A percentile compares a stretch with the other conserved stretches of the same genome.
Evolutionary conservation across 78 protist genomes (phyloP).

Genomic region (Guillardia theta): DNA sequence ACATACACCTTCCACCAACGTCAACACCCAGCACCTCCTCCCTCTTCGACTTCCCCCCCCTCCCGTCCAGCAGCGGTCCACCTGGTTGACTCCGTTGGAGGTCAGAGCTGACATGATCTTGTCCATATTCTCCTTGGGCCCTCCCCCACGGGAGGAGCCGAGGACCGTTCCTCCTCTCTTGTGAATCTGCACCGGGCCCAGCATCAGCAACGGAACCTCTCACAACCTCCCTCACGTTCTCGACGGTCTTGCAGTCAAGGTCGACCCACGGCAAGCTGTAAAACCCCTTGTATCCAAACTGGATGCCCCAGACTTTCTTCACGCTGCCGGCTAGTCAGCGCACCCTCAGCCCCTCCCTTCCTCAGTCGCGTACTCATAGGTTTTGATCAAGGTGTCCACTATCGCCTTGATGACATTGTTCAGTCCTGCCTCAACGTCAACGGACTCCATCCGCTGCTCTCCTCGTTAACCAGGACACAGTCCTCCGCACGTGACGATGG

Average conservation of each 20-base stretch:
- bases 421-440: background rate
- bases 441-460: no score
- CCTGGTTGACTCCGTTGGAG: background rate
- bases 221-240: background rate
- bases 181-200: conserved; percentile 26
- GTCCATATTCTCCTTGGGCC: background rate
- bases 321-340: background rate
- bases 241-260: background rate
- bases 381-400: background rate
- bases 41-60: background rate
- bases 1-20: conserved; percentile 38
- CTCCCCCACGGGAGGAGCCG: conserved; percentile 59
- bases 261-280: background rate
- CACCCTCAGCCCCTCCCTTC: background rate
- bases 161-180: conserved; percentile 64
- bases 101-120: conserved; percentile 6
- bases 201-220: background rate
- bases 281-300: background rate
- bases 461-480: conserved; percentile 24
- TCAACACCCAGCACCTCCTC: background rate
- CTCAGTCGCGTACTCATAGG: background rate
- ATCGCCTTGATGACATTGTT: background rate
- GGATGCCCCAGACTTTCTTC: background rate
- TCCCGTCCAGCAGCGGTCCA: background rate
- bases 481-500: conserved; percentile 55